Evolutionary conservation across 2,329 filamentous ascomycete genomes (phyloP).

Genomic region (Aspergillus spinulosporus): DNA sequence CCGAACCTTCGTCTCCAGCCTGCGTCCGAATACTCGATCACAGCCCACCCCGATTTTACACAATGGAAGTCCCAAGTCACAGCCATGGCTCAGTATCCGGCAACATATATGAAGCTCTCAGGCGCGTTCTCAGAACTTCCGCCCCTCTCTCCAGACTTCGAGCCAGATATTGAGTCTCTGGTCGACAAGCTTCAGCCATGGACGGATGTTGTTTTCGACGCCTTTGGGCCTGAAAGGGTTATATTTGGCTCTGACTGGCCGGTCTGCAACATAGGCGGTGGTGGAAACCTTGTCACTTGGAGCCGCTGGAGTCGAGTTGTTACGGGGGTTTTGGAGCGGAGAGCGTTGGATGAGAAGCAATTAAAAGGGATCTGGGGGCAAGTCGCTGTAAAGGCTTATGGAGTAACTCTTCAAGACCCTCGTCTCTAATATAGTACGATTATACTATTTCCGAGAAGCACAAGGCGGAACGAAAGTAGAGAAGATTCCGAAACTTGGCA

Average conservation of each 20-base stretch:
- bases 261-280: constrained; percentile 72
- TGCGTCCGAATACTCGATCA: constrained; percentile 49
- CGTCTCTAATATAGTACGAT: not conserved
- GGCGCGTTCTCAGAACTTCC: constrained; percentile 80
- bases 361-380: constrained; percentile 69
- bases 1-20: constrained; percentile 65
- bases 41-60: constrained; percentile 57
- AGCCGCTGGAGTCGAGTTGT: constrained; percentile 72
- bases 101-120: constrained; percentile 88
- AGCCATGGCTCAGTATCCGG: constrained; percentile 63
- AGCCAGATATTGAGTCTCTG: constrained; percentile 26
- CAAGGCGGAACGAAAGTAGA: not conserved
- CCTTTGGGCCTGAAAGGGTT: constrained; percentile 69
- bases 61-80: constrained; percentile 71
- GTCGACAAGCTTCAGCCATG: constrained; percentile 67
- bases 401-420: constrained; percentile 24
- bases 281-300: constrained; percentile 64
- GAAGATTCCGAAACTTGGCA: not conserved
- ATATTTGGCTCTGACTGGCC: constrained; percentile 97
- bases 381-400: constrained; percentile 71
- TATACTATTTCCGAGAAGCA: too few relatives aligned
- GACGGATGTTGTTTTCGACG: constrained; percentile 69
- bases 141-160: constrained; percentile 35
- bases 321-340: constrained; percentile 58
- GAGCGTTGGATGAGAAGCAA: constrained; percentile 59